Evolutionary conservation across 805 yeast species (phyloP).

Genomic region (Yamadazyma ubonensis): DNA sequence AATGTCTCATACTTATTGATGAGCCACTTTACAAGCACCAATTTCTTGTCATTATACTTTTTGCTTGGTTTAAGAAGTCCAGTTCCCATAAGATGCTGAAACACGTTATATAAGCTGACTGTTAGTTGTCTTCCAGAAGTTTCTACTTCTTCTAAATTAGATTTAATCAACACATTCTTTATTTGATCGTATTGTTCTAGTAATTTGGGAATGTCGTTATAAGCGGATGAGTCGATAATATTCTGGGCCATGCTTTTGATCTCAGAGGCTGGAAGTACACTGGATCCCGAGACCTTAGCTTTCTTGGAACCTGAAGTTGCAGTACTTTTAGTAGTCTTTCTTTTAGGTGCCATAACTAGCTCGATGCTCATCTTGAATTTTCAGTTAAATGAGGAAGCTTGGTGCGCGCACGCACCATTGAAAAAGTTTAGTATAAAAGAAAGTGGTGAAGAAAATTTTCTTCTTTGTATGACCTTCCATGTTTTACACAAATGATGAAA

Average conservation of each 20-base stretch:
- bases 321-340: conserved; percentile 18
- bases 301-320: conserved; percentile 1
- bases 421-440: not conserved
- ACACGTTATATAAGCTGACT: conserved; percentile 44
- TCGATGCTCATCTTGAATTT: conserved; percentile 7
- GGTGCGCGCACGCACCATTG: conserved; percentile 10
- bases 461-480: conserved; percentile 58
- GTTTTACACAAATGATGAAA: conserved; percentile 63
- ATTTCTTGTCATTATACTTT: conserved; percentile 43
- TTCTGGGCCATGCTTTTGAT: conserved; percentile 26
- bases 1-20: conserved; percentile 54
- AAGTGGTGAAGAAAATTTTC: not conserved
- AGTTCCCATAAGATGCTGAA: conserved; percentile 46
- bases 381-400: not conserved
- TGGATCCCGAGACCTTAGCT: not conserved
- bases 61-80: conserved; percentile 38
- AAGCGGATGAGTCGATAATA: conserved; percentile 42
- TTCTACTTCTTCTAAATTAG: conserved; percentile 26
- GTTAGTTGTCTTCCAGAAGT: conserved; percentile 40
- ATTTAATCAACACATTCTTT: conserved; percentile 15
- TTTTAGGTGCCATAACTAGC: conserved; percentile 23
- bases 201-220: conserved; percentile 54
- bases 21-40: conserved; percentile 61
- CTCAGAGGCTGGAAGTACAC: conserved; percentile 18
- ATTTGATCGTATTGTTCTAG: conserved; percentile 36